Evolutionary conservation across 768 basidiomycete species (phyloP), one percentile per base, ranked within the genome.

Genomic region (Pisolithus tinctorius): DNA sequence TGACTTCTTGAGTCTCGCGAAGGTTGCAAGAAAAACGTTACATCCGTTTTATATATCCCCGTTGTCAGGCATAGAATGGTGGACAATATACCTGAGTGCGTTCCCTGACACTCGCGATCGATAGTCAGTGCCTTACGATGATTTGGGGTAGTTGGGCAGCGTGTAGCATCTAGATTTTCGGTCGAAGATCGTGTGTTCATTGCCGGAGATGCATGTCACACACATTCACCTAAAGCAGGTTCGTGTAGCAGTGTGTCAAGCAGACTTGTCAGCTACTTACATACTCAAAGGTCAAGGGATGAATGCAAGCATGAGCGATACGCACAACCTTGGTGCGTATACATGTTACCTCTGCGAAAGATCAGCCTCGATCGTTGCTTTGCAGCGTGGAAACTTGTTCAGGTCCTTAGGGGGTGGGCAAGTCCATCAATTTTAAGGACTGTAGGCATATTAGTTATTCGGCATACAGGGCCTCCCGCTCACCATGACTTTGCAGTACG

Each of bases 171-270:
- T 5, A 71, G 68, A 13, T 89, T 76, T 63, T 79, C 80, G 20
- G 66, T 76, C 3, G 62, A 77, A 17, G 74, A 84, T 3, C 77
- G 87, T 1, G 75, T 87, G 1, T 88, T 89, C 63, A 87, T 90
- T 50, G 82, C 80, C 1, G 87, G 87, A 0, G 86, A 88, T 62
- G 86, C 85, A 0, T 86, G 83, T 52, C 83, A 83, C 60, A 83
- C 81, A 1, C 82, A 82, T 64, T 83, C 79, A 0, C 81, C 82
- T 0, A 84, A 84, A 68, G 81, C 80, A 54, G 80, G 82, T 80
- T 42, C 41, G 69, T 42, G 26, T 16, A 46, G 8, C 2, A 0
- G 47, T 11, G 2, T 31, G 40, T 16, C 26, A 5, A 39, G 14
- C 2, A 3, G 23, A n/a, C 37, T 31, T 37, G 26, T 37, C 14